Conservation (phyloP, 305 asterid genomes). For the Fraxinus albicans region DNA sequence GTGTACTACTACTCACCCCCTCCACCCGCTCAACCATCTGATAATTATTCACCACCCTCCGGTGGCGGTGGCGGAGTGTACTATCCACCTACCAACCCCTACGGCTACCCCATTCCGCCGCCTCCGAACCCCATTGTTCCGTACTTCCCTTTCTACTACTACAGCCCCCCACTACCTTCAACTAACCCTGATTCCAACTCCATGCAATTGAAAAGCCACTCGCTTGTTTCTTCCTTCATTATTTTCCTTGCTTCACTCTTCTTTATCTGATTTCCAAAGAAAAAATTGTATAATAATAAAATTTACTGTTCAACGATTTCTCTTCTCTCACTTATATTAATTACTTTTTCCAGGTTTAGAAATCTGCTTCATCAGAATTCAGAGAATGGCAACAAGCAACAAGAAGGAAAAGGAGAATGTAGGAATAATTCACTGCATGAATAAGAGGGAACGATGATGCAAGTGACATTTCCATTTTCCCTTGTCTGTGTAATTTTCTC, state of each 20-base stretch:
- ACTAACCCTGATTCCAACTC: conserved; percentile 28
- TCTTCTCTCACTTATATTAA: not conserved
- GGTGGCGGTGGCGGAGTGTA: conserved; percentile 30
- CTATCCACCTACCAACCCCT: conserved; percentile 36
- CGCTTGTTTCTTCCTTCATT: conserved; percentile 9
- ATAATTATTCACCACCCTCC: conserved; percentile 34
- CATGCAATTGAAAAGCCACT: conserved; percentile 12
- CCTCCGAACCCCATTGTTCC: conserved; percentile 56
- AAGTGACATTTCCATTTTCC: not conserved
- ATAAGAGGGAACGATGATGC: not conserved
- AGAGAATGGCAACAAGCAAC: not conserved
- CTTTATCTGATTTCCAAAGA: conserved; percentile 15
- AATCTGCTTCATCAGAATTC: not conserved
- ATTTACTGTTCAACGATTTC: not conserved
- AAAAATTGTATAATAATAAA: not conserved
- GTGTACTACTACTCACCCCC: conserved; percentile 46
- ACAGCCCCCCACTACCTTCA: conserved; percentile 36
- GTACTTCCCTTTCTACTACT: conserved; percentile 44
- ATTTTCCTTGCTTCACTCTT: conserved; percentile 23
- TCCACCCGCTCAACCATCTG: conserved; percentile 34
- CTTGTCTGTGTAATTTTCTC: conserved; percentile 11
- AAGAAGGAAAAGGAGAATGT: not conserved
- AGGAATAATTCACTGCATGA: not conserved
- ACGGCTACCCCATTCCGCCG: conserved; percentile 37
- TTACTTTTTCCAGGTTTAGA: conserved; percentile 26